Evolutionary conservation across 2,329 filamentous ascomycete genomes (phyloP), one percentile per base, ranked within the genome.

Genomic region (Atkinsonella hypoxylon): DNA sequence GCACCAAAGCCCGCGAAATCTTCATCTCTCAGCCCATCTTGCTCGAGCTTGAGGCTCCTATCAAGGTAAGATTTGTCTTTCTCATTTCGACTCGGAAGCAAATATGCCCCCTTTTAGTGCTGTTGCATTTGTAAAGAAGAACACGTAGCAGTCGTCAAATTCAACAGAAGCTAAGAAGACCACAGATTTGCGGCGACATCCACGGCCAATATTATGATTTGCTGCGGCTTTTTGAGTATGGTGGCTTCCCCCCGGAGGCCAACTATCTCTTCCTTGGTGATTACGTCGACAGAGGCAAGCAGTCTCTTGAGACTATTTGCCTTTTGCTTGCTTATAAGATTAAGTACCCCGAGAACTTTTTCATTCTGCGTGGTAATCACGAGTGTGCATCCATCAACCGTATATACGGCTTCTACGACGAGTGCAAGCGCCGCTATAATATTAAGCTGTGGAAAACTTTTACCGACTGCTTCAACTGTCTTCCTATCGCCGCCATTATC

Each of bases 381-480:
- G 93, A 98, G 72, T 97, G 93, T 73, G 93, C 93, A 53, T 95
- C 88, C 49, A 95, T 98, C 77, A 98, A 95, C 76, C 89, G 93
- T 66, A 95, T 97, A 71, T 98, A 98, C 70, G 93, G 93, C 54
- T 98, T 98, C 77, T 98, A 98, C 77, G 93, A 98, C 66, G 91
- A 98, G 73, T 98, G 91, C 83, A 98, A 98, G 78, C 85, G 93
- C 66, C 81, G 91, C 61, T 97, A 95, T 76, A 98, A 97, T 73
- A 95, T 97, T 77, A 97, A 97, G 81, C 79, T 97, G 55, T 97
- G 91, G 91, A 98, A 98, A 81, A 97, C 91, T 1, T 97, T 98
- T 68, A 96, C 90, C 56, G 91, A 98, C 70, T 96, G 90, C 79
- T 98, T 98, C 82, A 98, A 98, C 78, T 96, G 89, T 73, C 74